Evolutionary conservation across 495 filamentous ascomycete species (phyloP).

Genomic region (Glonium stellatum): DNA sequence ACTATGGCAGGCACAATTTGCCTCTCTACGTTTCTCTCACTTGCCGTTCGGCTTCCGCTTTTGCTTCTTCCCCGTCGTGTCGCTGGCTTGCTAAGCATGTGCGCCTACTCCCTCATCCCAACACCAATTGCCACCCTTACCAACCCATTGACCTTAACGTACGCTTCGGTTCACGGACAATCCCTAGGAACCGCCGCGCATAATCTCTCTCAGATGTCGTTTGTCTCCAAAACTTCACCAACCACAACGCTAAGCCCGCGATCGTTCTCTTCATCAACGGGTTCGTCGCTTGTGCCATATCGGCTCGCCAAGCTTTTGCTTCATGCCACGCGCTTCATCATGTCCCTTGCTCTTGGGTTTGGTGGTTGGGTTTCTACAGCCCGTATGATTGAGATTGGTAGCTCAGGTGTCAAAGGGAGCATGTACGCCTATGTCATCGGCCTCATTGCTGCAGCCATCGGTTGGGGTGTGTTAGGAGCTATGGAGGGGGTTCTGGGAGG

Average conservation of each 20-base stretch:
- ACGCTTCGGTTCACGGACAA: slow-evolving; percentile 88
- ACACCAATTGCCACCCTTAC: slow-evolving; percentile 77
- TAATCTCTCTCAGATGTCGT: slow-evolving; percentile 68
- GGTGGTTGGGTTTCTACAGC: slow-evolving; percentile 97
- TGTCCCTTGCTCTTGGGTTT: slow-evolving; percentile 81
- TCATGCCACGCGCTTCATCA: slow-evolving; percentile 81
- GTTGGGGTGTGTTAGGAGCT: slow-evolving; percentile 90
- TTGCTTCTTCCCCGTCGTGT: slow-evolving; percentile 72
- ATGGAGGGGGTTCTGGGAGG: slow-evolving; percentile 90
- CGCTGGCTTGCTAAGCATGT: slow-evolving; percentile 53
- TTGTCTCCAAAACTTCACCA: slow-evolving; percentile 53
- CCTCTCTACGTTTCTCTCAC: slow-evolving; percentile 68
- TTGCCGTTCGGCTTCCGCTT: slow-evolving; percentile 79
- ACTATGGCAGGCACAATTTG: slow-evolving; percentile 92
- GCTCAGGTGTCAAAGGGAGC: slow-evolving; percentile 54
- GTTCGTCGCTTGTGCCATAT: slow-evolving; percentile 57
- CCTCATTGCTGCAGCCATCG: slow-evolving; percentile 82
- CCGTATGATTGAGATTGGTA: slow-evolving; percentile 52
- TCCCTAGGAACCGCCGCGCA: slow-evolving; percentile 66
- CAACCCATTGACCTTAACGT: slow-evolving; percentile 85
- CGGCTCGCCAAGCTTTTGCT: slow-evolving; percentile 85
- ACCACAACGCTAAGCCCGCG: slow-evolving; percentile 57
- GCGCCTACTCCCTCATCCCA: slow-evolving; percentile 71
- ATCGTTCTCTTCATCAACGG: slow-evolving; percentile 43
- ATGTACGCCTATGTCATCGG: slow-evolving; percentile 93